Conservation (phyloP, 805 yeast species). For the Cyberlindnera amylophila region DNA sequence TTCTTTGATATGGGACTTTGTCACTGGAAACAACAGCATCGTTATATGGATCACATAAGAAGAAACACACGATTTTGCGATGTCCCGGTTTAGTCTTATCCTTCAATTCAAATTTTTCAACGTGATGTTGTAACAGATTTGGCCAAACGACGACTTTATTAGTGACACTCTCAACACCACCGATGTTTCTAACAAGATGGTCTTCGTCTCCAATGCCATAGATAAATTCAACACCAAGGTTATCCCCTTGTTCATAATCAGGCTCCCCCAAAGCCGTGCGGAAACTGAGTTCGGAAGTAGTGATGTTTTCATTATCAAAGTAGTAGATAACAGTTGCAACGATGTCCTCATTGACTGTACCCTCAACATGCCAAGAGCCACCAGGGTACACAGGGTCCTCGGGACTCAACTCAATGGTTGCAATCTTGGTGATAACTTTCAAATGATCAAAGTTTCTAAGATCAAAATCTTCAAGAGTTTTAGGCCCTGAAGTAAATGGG, state of each 20-base stretch:
- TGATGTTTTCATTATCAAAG: slow-evolving; percentile 9
- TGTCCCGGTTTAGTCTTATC: slow-evolving; percentile 8
- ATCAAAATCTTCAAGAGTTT: background rate
- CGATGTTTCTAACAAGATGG: background rate
- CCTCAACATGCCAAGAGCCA: slow-evolving; percentile 14
- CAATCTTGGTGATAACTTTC: slow-evolving; percentile 12
- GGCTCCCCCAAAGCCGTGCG: slow-evolving; percentile 9
- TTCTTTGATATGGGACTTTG: slow-evolving; percentile 1
- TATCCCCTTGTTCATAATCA: slow-evolving; percentile 7
- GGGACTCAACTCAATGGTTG: slow-evolving; percentile 10
- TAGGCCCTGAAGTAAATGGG: slow-evolving; percentile 3
- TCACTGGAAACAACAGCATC: slow-evolving; percentile 2
- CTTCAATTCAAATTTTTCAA: slow-evolving; percentile 8
- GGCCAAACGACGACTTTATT: slow-evolving; percentile 11
- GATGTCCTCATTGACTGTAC: slow-evolving; percentile 11
- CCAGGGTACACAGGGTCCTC: slow-evolving; percentile 6
- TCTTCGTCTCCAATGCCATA: slow-evolving; percentile 4
- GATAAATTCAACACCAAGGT: slow-evolving; percentile 1
- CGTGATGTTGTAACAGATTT: slow-evolving; percentile 10
- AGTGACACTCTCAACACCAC: slow-evolving; percentile 5
- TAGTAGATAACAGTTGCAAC: slow-evolving; percentile 11
- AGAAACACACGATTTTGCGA: slow-evolving; percentile 10
- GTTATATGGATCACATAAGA: slow-evolving; percentile 11
- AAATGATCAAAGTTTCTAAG: slow-evolving; percentile 1
- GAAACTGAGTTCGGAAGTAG: slow-evolving; percentile 5